These are phyloP conservation scores for Phytophthora colocasiae DNA, from an alignment of 352 stramenopile genomes.

Conservation along the genomic window DNA sequence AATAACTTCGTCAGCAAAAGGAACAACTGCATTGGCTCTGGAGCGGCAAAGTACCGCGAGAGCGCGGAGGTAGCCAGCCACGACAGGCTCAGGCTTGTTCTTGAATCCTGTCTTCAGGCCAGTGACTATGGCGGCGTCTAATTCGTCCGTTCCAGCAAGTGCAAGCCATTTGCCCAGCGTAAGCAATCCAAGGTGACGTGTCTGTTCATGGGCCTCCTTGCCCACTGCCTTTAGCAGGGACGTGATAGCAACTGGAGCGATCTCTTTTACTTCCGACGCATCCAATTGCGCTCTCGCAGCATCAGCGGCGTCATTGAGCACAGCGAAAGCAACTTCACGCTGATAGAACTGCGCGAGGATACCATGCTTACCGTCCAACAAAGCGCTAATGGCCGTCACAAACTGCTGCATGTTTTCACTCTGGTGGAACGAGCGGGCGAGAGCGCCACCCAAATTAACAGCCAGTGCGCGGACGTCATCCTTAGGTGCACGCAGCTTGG, in stretches of 20 bases:
- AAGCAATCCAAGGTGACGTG: constrained; percentile 74
- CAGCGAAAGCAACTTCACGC: constrained; percentile 74
- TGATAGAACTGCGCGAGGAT: constrained; percentile 91
- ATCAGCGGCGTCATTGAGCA: constrained; percentile 70
- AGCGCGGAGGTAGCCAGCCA: constrained; percentile 69
- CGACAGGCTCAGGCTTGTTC: constrained; percentile 77
- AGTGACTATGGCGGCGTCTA: constrained; percentile 49
- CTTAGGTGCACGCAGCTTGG: constrained; percentile 86
- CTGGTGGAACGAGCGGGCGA: constrained; percentile 60
- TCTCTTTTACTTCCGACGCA: constrained; percentile 40
- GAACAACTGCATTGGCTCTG: constrained; percentile 31
- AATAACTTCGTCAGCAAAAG: constrained; percentile 64
- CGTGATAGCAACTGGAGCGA: constrained; percentile 54
- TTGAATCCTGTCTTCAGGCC: constrained; percentile 64
- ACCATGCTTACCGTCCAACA: constrained; percentile 85
- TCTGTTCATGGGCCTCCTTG: constrained; percentile 88
- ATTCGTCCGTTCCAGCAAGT: constrained; percentile 53
- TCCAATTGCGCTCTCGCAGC: constrained; percentile 35
- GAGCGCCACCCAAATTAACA: constrained; percentile 52
- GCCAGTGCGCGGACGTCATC: constrained; percentile 74
- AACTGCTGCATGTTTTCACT: constrained; percentile 63
- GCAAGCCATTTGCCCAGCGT: constrained; percentile 80
- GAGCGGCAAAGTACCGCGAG: constrained; percentile 56
- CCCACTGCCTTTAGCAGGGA: constrained; percentile 74
- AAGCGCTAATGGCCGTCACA: constrained; percentile 55